Percentiles rank a stretch among this genome's conserved stretches.
Evolutionary conservation across 768 basidiomycete genomes (phyloP).

Genomic region (Ramaria sp.): DNA sequence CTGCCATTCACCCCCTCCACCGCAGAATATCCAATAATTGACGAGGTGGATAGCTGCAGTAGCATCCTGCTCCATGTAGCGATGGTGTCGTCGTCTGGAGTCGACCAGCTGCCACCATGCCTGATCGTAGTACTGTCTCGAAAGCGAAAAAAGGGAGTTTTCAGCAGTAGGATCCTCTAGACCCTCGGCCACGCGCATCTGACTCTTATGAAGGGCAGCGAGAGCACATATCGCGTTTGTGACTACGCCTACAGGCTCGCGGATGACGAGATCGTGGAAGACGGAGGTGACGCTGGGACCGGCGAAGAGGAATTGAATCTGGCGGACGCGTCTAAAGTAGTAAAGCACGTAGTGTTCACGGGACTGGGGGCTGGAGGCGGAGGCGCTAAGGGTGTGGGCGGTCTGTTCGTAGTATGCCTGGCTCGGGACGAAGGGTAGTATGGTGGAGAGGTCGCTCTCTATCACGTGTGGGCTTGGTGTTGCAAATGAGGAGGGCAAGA

Average conservation of each 20-base stretch:
- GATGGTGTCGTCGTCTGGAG: conserved; percentile 41
- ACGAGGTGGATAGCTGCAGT: conserved; percentile 72
- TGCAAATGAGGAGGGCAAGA: not conserved
- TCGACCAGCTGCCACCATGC: conserved; percentile 52
- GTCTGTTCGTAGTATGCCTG: not conserved
- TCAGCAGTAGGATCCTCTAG: conserved; percentile 38
- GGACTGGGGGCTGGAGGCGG: not conserved
- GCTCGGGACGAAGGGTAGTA: not conserved
- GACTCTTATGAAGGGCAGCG: conserved; percentile 56
- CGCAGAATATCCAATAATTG: conserved; percentile 60
- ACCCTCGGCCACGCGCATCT: conserved; percentile 52
- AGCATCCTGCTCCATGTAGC: conserved; percentile 58
- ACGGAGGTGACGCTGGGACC: conserved; percentile 18
- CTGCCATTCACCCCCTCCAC: conserved; percentile 61
- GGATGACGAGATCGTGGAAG: conserved; percentile 37
- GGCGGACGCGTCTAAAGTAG: conserved; percentile 65
- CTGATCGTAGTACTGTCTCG: conserved; percentile 57
- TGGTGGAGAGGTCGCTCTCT: not conserved
- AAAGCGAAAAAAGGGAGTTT: conserved; percentile 44
- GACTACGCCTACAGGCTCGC: conserved; percentile 60
- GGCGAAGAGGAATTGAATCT: conserved; percentile 55
- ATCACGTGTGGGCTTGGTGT: conserved; percentile 2
- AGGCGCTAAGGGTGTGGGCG: not conserved
- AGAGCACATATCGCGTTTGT: conserved; percentile 70
- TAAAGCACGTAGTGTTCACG: conserved; percentile 56